These are phyloP conservation scores for Aegilops bicornis DNA, from an alignment of 176 grass and related monocot species.

Conservation along the genomic window DNA sequence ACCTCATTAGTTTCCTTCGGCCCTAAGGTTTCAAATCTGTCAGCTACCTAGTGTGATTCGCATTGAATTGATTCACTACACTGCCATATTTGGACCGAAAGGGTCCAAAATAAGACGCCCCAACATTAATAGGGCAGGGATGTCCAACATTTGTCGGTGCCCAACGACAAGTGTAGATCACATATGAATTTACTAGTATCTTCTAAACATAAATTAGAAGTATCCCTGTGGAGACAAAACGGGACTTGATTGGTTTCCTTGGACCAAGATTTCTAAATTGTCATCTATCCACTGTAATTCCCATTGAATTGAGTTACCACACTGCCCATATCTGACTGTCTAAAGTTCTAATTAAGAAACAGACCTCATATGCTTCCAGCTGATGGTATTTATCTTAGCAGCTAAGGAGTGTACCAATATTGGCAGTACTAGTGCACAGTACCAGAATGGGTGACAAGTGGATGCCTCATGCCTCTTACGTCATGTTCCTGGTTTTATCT, in stretches of 20 bases:
- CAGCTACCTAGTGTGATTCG: neutral
- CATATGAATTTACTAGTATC: neutral
- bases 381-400: too few species aligned
- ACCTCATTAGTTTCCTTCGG: conserved; percentile 18
- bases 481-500: too few species aligned
- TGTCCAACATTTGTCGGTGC: too few species aligned
- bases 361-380: too few species aligned
- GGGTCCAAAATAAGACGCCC: too few species aligned
- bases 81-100: neutral
- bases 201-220: neutral
- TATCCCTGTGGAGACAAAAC: neutral
- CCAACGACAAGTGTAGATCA: too few species aligned
- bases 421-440: too few species aligned
- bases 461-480: too few species aligned
- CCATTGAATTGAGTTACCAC: neutral
- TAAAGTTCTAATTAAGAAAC: neutral
- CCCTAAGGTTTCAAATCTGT: neutral
- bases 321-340: neutral
- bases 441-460: too few species aligned
- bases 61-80: neutral
- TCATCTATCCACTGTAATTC: neutral
- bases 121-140: too few species aligned
- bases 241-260: conserved; percentile 14
- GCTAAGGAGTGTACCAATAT: too few species aligned
- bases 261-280: conserved; percentile 8